Evolutionary conservation across 495 filamentous ascomycete species (phyloP).

Genomic region (Trichoderma virens): DNA sequence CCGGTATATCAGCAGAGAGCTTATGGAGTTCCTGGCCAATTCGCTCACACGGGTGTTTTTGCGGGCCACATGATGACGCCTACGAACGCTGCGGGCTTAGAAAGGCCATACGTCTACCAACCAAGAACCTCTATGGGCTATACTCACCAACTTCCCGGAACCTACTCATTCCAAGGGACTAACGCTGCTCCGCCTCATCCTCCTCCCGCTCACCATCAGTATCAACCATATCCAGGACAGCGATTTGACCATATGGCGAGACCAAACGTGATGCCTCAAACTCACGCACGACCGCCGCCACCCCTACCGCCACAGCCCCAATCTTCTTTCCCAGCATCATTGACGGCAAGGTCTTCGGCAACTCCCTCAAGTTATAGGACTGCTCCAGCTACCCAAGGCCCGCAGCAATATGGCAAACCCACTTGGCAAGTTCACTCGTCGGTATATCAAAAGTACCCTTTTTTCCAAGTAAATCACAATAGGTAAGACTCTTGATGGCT

Average conservation of each 20-base stretch:
- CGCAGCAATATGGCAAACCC: constrained; percentile 14
- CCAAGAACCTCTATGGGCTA: not conserved
- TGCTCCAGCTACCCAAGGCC: constrained; percentile 10
- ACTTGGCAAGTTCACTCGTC: constrained; percentile 3
- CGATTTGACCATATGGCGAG: not conserved
- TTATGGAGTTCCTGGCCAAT: not conserved
- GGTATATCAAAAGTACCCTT: constrained; percentile 38
- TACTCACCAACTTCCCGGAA: constrained; percentile 9
- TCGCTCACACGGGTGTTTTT: not conserved
- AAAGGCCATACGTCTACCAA: constrained; percentile 7
- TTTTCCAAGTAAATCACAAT: constrained; percentile 45
- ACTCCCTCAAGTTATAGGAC: not conserved
- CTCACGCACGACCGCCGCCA: constrained; percentile 9
- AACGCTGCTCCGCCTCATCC: not conserved
- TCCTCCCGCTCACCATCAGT: not conserved
- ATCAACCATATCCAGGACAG: constrained; percentile 10
- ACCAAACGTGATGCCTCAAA: constrained; percentile 3
- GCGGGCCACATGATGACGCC: not conserved
- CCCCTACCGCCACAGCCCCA: not conserved
- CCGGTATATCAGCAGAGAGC: constrained; percentile 9
- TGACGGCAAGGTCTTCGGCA: not conserved
- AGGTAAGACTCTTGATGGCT: constrained; percentile 23
- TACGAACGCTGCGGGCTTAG: not conserved
- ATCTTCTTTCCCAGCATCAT: not conserved
- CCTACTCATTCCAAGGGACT: not conserved